phyloP scores from a whole-genome alignment of 345 rosid genomes.

The Rhizophora mangle region DNA sequence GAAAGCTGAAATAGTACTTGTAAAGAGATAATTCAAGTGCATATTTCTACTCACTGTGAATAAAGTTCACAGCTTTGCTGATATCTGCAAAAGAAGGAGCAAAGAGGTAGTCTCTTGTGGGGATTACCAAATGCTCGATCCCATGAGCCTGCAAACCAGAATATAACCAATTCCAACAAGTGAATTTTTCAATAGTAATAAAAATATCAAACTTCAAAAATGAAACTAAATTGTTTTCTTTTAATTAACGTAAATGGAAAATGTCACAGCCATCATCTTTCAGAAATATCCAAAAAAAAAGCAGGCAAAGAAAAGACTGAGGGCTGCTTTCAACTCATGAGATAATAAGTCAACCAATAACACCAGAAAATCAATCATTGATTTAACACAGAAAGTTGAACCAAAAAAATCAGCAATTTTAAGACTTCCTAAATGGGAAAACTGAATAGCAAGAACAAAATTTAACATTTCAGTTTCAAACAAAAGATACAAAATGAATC shows the following conservation, averaged over 20 bases:
- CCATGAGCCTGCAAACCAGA: conserved; percentile 53
- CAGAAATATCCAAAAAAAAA: not conserved
- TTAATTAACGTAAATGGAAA: not conserved
- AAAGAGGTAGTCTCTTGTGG: conserved; percentile 85
- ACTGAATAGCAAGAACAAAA: too few species aligned
- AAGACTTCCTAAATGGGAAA: not conserved
- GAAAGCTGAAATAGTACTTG: not conserved
- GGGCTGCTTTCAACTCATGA: too few species aligned
- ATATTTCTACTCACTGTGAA: conserved; percentile 49
- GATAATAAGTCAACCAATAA: too few species aligned
- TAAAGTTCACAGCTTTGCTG: conserved; percentile 62
- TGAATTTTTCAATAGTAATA: not conserved
- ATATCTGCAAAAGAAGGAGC: conserved; percentile 70
- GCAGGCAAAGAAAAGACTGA: too few species aligned
- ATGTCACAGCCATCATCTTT: not conserved
- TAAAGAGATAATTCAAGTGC: not conserved
- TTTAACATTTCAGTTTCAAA: too few species aligned
- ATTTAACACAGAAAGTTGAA: not conserved
- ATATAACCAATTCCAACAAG: not conserved
- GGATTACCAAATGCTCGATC: conserved; percentile 82
- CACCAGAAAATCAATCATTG: not conserved
- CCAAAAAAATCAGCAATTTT: not conserved
- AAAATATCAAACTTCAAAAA: not conserved
- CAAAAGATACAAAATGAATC: not conserved
- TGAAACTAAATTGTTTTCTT: not conserved